Conservation (phyloP, 2,329 filamentous ascomycete species). For the Xylariomycetidae sp. region DNA sequence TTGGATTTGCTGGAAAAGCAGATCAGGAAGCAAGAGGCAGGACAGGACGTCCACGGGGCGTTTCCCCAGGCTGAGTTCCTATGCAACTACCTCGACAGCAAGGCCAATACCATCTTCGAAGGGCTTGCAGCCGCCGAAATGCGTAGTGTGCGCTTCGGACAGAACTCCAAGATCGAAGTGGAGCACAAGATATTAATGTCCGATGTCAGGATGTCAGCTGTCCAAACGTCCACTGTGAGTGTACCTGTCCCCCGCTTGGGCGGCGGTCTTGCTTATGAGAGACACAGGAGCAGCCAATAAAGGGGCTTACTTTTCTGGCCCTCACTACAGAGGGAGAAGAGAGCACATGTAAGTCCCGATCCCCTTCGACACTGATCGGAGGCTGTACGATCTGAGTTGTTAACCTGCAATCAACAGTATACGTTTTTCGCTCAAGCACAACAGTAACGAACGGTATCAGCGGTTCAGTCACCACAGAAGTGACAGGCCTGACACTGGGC, state of each 20-base stretch:
- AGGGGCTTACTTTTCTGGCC: constrained; percentile 34
- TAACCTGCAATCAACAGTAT: constrained; percentile 36
- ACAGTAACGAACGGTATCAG: constrained; percentile 55
- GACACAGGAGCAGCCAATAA: too few relatives aligned
- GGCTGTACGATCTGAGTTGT: background rate
- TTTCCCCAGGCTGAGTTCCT: constrained; percentile 60
- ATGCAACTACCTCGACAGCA: constrained; percentile 49
- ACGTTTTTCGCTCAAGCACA: constrained; percentile 49
- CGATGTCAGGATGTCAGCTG: constrained; percentile 52
- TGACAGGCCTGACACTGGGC: constrained; percentile 36
- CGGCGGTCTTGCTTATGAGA: too few relatives aligned
- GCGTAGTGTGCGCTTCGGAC: constrained; percentile 62
- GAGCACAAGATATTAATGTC: constrained; percentile 40
- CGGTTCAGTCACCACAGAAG: constrained; percentile 32
- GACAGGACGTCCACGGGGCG: constrained; percentile 41
- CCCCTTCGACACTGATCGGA: too few relatives aligned
- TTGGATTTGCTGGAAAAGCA: constrained; percentile 45
- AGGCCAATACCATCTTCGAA: constrained; percentile 57
- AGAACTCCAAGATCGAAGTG: constrained; percentile 40
- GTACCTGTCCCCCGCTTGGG: too few relatives aligned
- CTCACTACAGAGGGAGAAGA: constrained; percentile 32
- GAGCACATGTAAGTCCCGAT: constrained; percentile 31
- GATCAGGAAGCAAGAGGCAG: constrained; percentile 39
- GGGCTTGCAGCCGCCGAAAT: constrained; percentile 65
- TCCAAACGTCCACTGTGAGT: too few relatives aligned